phyloP scores from a whole-genome alignment of 345 rosid species.

The Carallia brachiata region DNA sequence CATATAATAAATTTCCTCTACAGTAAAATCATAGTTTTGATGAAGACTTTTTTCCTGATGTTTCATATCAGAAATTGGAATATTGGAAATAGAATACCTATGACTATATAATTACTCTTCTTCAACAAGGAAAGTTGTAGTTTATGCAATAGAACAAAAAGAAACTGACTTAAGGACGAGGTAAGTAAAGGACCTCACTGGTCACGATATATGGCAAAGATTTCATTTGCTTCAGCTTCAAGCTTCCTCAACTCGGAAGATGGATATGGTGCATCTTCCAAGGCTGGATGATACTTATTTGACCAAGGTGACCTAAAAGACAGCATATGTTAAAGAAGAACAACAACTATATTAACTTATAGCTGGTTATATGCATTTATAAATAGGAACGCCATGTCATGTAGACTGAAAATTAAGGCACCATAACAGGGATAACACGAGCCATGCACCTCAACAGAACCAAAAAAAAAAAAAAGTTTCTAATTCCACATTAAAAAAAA shows the following conservation, averaged over 20 bases:
- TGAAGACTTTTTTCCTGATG: background rate
- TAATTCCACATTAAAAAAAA: background rate
- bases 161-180: constrained; percentile 41
- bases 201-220: constrained; percentile 90
- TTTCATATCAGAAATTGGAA: too few species aligned
- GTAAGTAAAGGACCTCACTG: constrained; percentile 98
- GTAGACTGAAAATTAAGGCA: constrained; percentile 1
- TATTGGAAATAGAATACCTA: too few species aligned
- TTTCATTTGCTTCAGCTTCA: constrained; percentile 86
- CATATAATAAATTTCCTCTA: background rate
- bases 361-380: background rate
- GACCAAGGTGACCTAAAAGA: constrained; percentile 91
- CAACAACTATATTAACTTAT: background rate
- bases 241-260: constrained; percentile 77
- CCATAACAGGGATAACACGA: background rate
- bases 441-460: background rate
- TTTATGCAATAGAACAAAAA: background rate
- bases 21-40: background rate
- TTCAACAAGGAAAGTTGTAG: background rate
- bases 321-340: background rate
- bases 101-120: background rate
- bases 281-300: constrained; percentile 67
- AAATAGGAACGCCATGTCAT: background rate
- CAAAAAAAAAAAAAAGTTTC: background rate
- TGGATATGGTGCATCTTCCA: constrained; percentile 82